Conservation (phyloP, 2,329 filamentous ascomycete species). For the Diaporthe australafricana region DNA sequence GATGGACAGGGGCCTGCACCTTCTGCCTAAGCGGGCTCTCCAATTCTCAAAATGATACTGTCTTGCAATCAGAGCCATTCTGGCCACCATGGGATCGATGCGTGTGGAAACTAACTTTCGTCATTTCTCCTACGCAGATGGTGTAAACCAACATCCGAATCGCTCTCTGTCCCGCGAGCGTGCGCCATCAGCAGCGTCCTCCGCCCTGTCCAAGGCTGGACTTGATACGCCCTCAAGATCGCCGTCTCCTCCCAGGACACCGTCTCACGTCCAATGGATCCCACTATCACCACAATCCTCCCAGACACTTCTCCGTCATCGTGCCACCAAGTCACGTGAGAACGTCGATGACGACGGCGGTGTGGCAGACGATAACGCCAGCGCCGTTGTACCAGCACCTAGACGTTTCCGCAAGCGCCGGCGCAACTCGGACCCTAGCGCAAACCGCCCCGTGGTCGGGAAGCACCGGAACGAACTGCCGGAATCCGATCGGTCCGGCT, state of each 20-base stretch:
- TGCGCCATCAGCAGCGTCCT: slow-evolving; percentile 20
- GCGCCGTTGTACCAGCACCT: slow-evolving; percentile 16
- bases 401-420: slow-evolving; percentile 37
- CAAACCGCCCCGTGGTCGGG: slow-evolving; percentile 45
- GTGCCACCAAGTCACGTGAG: slow-evolving; percentile 34
- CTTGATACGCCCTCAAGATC: slow-evolving; percentile 46
- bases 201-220: neutral
- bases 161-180: slow-evolving; percentile 15
- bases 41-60: neutral
- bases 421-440: slow-evolving; percentile 50
- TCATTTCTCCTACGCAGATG: slow-evolving; percentile 31
- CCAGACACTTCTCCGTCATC: slow-evolving; percentile 57
- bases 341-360: slow-evolving; percentile 6
- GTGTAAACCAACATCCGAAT: slow-evolving; percentile 30
- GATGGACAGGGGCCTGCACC: neutral
- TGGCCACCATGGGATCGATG: neutral
- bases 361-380: slow-evolving; percentile 4
- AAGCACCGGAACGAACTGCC: slow-evolving; percentile 39
- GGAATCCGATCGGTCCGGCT: slow-evolving; percentile 46
- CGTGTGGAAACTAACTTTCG: slow-evolving; percentile 22
- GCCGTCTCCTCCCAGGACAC: slow-evolving; percentile 48
- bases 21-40: slow-evolving; percentile 11
- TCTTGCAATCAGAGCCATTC: neutral
- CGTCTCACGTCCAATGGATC: slow-evolving; percentile 49
- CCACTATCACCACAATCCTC: slow-evolving; percentile 63